Evolutionary conservation across 2,329 filamentous ascomycete species (phyloP).

Genomic region (Pyrenochaeta sp.): DNA sequence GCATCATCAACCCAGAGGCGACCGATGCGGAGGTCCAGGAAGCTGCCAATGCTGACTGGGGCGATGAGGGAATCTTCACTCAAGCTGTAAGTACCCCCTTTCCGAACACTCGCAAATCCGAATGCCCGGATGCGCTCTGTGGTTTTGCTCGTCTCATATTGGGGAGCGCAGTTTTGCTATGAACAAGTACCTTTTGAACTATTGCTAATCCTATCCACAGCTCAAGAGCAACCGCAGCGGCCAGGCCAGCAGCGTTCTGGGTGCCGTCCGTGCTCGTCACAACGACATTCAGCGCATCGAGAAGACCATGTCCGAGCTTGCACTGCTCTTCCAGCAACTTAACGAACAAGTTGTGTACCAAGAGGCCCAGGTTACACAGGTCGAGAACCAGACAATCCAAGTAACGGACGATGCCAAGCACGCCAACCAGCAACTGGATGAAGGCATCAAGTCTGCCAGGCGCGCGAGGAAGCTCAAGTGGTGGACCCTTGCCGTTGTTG

Average conservation of each 20-base stretch:
- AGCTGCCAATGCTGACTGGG: conserved; percentile 75
- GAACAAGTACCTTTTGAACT: not conserved
- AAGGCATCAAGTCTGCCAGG: conserved; percentile 71
- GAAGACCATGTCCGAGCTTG: conserved; percentile 74
- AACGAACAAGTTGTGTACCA: conserved; percentile 77
- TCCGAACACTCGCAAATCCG: too few species aligned
- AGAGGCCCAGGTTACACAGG: conserved; percentile 67
- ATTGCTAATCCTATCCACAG: conserved; percentile 51
- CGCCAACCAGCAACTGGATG: conserved; percentile 73
- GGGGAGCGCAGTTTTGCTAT: too few species aligned
- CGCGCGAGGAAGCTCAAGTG: conserved; percentile 79
- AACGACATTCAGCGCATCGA: conserved; percentile 85
- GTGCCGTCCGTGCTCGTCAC: conserved; percentile 81
- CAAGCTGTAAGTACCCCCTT: conserved; percentile 69
- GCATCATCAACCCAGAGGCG: conserved; percentile 83
- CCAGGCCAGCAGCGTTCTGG: conserved; percentile 75
- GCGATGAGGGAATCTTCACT: conserved; percentile 82
- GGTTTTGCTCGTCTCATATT: too few species aligned
- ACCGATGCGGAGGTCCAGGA: conserved; percentile 74
- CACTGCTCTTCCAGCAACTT: conserved; percentile 75
- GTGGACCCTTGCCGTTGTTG: conserved; percentile 72
- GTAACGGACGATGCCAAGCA: conserved; percentile 72
- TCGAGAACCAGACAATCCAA: conserved; percentile 70
- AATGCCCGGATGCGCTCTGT: too few species aligned
- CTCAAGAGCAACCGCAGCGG: conserved; percentile 77